These are phyloP conservation scores for Serpula lacrymans DNA, from an alignment of 768 basidiomycete species.

Conservation along the genomic window DNA sequence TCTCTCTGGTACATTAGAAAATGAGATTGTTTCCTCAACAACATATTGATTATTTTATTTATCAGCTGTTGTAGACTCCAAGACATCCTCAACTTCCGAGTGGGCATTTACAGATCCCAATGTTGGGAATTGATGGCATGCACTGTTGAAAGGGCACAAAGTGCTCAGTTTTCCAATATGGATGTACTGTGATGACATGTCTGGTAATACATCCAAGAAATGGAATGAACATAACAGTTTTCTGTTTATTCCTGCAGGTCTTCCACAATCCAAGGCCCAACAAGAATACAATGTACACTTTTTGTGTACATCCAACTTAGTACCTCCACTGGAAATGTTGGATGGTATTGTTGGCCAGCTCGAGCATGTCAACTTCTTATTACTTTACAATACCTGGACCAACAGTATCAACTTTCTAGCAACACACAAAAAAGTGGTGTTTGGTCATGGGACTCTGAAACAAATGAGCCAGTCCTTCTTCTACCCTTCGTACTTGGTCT, in stretches of 20 bases:
- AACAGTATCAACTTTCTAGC: slow-evolving; percentile 14
- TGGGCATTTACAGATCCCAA: slow-evolving; percentile 2
- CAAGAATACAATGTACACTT: slow-evolving; percentile 40
- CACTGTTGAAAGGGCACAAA: slow-evolving; percentile 24
- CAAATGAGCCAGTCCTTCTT: slow-evolving; percentile 25
- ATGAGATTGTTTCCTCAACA: too few species aligned
- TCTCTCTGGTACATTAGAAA: too few species aligned
- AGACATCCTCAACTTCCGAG: neutral
- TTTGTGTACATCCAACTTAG: slow-evolving; percentile 38
- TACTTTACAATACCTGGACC: slow-evolving; percentile 1
- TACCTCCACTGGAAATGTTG: slow-evolving; percentile 41
- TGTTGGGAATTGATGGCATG: slow-evolving; percentile 24
- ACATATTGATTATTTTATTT: neutral
- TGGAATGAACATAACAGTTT: slow-evolving; percentile 46
- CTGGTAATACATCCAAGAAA: slow-evolving; percentile 43
- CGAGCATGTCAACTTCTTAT: slow-evolving; percentile 22
- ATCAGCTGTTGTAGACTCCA: neutral
- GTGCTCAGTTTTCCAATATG: slow-evolving; percentile 32
- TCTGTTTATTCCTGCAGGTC: slow-evolving; percentile 34
- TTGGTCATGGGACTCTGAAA: slow-evolving; percentile 34
- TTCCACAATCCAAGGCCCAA: slow-evolving; percentile 25
- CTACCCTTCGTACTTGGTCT: slow-evolving; percentile 29
- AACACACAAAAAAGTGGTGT: slow-evolving; percentile 27
- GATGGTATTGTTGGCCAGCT: slow-evolving; percentile 33
- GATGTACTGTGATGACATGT: slow-evolving; percentile 44